phyloP scores from a whole-genome alignment of 1,284 basidiomycete species.

The Apiotrichum montevideense region DNA sequence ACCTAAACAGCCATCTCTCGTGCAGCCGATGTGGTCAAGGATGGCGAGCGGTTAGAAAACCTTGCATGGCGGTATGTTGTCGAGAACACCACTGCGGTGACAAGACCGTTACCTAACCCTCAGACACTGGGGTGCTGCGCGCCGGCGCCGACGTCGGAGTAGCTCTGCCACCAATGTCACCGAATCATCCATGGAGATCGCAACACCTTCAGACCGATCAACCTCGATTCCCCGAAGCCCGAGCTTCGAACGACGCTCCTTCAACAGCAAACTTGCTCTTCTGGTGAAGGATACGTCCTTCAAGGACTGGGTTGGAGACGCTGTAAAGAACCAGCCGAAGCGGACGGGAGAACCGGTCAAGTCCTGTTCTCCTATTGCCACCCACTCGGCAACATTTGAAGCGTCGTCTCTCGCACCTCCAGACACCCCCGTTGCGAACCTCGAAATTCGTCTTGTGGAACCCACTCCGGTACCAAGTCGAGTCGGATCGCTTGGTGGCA shows the following conservation, averaged over 20 bases:
- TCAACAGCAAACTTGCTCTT: conserved; percentile 34
- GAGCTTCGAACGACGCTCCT: conserved; percentile 28
- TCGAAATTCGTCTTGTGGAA: conserved; percentile 42
- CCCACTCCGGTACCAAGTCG: conserved; percentile 42
- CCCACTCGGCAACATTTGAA: too few relatives aligned
- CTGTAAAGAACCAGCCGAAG: conserved; percentile 17
- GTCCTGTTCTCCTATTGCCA: too few relatives aligned
- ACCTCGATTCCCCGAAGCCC: conserved; percentile 7
- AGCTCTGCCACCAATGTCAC: conserved; percentile 28
- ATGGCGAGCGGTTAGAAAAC: conserved; percentile 41
- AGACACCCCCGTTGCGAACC: conserved; percentile 33
- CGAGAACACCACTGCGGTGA: too few relatives aligned
- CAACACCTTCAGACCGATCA: conserved; percentile 24
- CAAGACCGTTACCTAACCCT: conserved; percentile 1
- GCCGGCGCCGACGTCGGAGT: conserved; percentile 8
- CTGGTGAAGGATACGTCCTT: conserved; percentile 36
- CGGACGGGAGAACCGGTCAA: too few relatives aligned
- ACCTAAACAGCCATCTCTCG: conserved; percentile 32
- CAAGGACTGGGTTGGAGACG: conserved; percentile 44
- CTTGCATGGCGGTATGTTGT: conserved; percentile 36
- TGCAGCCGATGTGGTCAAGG: conserved; percentile 42
- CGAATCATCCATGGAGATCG: conserved; percentile 19
- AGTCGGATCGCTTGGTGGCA: conserved; percentile 36
- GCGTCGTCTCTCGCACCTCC: conserved; percentile 3
- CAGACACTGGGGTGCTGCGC: conserved; percentile 32